A percentile compares a stretch with the other conserved stretches of the same genome.
Evolutionary conservation across 2,329 filamentous ascomycete species (phyloP).

Genomic region (Chaetomium globosum): DNA sequence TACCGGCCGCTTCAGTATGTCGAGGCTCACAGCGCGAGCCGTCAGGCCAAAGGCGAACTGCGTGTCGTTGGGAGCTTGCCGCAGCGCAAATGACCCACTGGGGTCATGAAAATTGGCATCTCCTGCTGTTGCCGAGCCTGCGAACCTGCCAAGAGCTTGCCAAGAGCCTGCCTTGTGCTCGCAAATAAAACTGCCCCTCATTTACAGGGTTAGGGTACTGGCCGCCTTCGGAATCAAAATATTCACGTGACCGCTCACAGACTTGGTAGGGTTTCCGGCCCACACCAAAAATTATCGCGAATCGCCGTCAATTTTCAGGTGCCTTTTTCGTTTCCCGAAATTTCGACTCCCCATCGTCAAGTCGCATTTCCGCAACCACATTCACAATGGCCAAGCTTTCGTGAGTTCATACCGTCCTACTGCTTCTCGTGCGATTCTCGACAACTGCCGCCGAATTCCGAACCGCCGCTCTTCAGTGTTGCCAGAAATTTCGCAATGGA

Average conservation of each 20-base stretch:
- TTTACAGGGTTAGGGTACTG: slow-evolving; percentile 26
- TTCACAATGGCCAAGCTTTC: slow-evolving; percentile 66
- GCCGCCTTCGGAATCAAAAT: not conserved
- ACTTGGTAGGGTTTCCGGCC: slow-evolving; percentile 39
- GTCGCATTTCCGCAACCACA: slow-evolving; percentile 43
- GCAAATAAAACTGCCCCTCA: not conserved
- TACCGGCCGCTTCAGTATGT: slow-evolving; percentile 68
- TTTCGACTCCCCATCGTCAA: slow-evolving; percentile 38
- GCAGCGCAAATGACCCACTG: slow-evolving; percentile 21
- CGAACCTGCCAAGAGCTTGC: too few relatives aligned
- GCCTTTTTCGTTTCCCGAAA: slow-evolving; percentile 35
- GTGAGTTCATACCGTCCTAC: slow-evolving; percentile 50
- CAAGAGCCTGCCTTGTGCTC: not conserved
- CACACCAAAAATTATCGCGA: slow-evolving; percentile 40
- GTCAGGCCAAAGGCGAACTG: slow-evolving; percentile 62
- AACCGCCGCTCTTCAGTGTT: slow-evolving; percentile 20
- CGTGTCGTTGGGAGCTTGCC: slow-evolving; percentile 51
- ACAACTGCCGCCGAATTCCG: slow-evolving; percentile 24
- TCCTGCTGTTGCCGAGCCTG: too few relatives aligned
- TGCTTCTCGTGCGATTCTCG: slow-evolving; percentile 30
- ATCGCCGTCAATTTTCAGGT: slow-evolving; percentile 36
- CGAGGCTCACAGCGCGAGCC: slow-evolving; percentile 52
- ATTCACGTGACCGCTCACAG: slow-evolving; percentile 38
- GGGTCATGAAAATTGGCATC: too few relatives aligned
- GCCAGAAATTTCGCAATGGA: slow-evolving; percentile 23